Evolutionary conservation across 1,139 yeast species (phyloP).

Genomic region (Kluyveromyces sp.): DNA sequence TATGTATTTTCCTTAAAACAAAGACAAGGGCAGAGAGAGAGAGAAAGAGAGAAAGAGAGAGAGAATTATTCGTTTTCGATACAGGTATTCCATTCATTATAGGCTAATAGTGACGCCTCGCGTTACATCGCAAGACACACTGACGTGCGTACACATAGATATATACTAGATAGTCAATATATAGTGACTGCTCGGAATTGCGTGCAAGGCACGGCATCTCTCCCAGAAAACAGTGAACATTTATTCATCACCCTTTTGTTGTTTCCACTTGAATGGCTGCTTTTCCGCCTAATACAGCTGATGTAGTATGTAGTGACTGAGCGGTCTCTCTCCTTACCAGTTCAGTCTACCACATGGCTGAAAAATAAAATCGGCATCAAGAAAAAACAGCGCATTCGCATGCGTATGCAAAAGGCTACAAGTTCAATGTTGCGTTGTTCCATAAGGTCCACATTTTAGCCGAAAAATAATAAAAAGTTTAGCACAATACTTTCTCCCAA

Average conservation of each 20-base stretch:
- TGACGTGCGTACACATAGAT: not conserved
- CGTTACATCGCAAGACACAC: not conserved
- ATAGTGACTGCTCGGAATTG: not conserved
- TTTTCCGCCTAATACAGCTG: not conserved
- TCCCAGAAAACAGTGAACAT: no score
- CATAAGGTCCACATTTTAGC: no score
- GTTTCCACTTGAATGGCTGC: no score
- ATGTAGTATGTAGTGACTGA: not conserved
- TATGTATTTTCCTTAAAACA: no score
- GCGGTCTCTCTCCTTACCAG: slow-evolving; percentile 2
- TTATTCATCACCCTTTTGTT: no score
- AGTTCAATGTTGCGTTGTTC: no score
- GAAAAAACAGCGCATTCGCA: no score
- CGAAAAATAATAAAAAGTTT: no score
- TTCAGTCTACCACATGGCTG: not conserved
- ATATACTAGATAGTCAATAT: not conserved
- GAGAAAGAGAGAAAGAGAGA: not conserved
- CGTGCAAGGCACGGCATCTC: no score
- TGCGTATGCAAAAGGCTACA: no score
- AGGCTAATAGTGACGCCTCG: not conserved
- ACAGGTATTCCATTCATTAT: slow-evolving; percentile 2
- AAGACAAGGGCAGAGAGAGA: not conserved
- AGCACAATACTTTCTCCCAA: no score
- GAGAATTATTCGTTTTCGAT: not conserved
- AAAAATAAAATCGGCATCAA: no score